Conservation (phyloP, 805 yeast genomes). For the Myxozyma neotropica region DNA sequence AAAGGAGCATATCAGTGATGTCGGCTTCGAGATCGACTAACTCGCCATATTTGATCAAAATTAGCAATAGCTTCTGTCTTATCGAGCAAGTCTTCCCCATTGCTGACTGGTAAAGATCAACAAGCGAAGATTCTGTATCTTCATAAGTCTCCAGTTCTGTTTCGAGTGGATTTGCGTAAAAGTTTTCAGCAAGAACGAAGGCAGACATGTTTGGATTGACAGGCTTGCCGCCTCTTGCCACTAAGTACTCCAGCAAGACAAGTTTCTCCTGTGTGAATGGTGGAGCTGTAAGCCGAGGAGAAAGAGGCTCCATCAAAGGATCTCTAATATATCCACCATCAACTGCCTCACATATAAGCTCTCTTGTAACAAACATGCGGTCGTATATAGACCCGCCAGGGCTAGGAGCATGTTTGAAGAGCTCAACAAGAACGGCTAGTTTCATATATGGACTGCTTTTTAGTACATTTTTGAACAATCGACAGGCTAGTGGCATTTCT, state of each 20-base stretch:
- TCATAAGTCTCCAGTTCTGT: not conserved
- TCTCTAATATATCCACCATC: conserved; percentile 7
- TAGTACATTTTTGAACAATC: conserved; percentile 4
- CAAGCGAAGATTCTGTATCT: not conserved
- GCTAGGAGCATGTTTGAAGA: conserved; percentile 10
- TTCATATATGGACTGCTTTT: conserved; percentile 11
- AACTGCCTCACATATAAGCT: not conserved
- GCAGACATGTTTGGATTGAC: conserved; percentile 14
- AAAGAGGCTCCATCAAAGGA: conserved; percentile 2
- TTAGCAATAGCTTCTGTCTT: not conserved
- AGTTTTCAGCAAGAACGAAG: conserved; percentile 13
- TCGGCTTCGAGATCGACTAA: conserved; percentile 18
- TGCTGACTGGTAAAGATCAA: not conserved
- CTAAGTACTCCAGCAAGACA: conserved; percentile 19
- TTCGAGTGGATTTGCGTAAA: conserved; percentile 10
- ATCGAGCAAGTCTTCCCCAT: not conserved
- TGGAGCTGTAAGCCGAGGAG: conserved; percentile 12
- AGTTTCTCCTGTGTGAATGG: conserved; percentile 16
- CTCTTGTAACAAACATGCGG: conserved; percentile 15
- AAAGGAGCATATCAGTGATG: conserved; percentile 14
- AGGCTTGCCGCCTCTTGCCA: conserved; percentile 14
- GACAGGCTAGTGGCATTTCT: conserved; percentile 15
- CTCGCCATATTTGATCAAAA: conserved; percentile 2
- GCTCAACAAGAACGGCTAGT: conserved; percentile 4
- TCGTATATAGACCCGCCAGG: conserved; percentile 9